A percentile compares a stretch with the other conserved stretches of the same genome.
phyloP scores from a whole-genome alignment of 78 protist species.

The Polysphondylium violaceum region DNA sequence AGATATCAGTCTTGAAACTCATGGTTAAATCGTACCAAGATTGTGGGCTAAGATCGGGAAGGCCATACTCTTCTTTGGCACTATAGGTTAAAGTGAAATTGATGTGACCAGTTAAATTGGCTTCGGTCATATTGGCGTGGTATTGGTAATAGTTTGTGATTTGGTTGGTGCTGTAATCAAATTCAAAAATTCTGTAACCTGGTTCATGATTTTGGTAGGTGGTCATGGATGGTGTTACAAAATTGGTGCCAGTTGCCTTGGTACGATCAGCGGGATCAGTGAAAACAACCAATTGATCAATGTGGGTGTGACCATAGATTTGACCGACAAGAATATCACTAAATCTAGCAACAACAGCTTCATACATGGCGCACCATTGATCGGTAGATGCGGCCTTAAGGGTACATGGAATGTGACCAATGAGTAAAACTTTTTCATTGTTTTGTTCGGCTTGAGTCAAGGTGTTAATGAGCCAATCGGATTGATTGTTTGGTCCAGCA shows the following conservation, averaged over 20 bases:
- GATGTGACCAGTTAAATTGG: constrained; percentile 13
- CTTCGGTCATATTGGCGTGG: constrained; percentile 52
- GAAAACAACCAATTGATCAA: constrained; percentile 35
- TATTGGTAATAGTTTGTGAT: constrained; percentile 54
- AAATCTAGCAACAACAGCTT: constrained; percentile 17
- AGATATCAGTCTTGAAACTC: constrained; percentile 5
- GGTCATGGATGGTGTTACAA: constrained; percentile 67
- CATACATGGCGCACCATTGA: constrained; percentile 40
- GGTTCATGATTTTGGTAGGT: constrained; percentile 79
- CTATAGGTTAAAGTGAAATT: constrained; percentile 23
- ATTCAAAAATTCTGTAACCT: constrained; percentile 72
- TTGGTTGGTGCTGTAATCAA: constrained; percentile 13
- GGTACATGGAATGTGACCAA: constrained; percentile 78
- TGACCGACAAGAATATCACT: constrained; percentile 35
- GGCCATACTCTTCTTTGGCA: constrained; percentile 43
- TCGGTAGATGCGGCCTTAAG: constrained; percentile 44
- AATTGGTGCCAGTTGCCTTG: constrained; percentile 61
- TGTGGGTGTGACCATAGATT: constrained; percentile 76
- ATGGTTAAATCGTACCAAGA: constrained; percentile 50
- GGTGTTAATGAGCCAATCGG: constrained; percentile 31
- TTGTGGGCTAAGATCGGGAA: constrained; percentile 29
- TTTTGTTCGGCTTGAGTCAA: constrained; percentile 41
- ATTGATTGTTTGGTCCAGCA: constrained; percentile 33
- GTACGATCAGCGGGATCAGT: constrained; percentile 32
- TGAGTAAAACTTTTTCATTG: constrained; percentile 45